Conservation (phyloP, 768 basidiomycete species). For the Porphyrellus cyaneotinctus region DNA sequence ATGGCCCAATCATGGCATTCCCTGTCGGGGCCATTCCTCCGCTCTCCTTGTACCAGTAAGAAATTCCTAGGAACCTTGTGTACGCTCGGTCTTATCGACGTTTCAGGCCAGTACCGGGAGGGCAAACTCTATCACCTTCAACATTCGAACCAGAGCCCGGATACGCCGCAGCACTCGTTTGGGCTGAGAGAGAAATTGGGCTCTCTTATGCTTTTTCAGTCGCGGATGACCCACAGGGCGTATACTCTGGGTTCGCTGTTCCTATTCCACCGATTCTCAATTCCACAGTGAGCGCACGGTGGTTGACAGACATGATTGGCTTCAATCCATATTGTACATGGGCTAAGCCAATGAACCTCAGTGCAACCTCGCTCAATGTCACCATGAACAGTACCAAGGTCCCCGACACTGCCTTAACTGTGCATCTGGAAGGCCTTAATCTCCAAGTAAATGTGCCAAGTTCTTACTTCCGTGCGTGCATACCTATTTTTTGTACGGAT, state of each 20-base stretch:
- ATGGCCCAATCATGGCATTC: constrained; percentile 12
- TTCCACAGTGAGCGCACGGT: constrained; percentile 16
- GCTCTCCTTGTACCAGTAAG: constrained; percentile 1
- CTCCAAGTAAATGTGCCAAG: constrained; percentile 13
- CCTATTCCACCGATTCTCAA: constrained; percentile 10
- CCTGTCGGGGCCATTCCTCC: constrained; percentile 15
- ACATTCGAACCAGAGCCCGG: constrained; percentile 9
- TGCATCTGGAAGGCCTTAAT: constrained; percentile 5
- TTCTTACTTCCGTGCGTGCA: constrained; percentile 13
- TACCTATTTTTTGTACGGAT: not conserved
- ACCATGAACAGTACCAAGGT: constrained; percentile 13
- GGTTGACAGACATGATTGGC: constrained; percentile 23
- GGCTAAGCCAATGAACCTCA: constrained; percentile 19
- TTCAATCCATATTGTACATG: constrained; percentile 21
- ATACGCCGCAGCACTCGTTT: constrained; percentile 11
- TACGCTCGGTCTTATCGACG: not conserved
- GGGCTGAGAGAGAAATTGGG: constrained; percentile 15
- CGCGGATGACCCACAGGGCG: constrained; percentile 7
- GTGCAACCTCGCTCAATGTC: constrained; percentile 9
- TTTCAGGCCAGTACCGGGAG: constrained; percentile 9
- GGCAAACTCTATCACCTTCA: not conserved
- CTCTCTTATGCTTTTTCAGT: constrained; percentile 14
- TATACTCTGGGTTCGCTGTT: constrained; percentile 8
- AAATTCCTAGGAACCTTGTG: not conserved
- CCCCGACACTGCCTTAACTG: constrained; percentile 2